Evolutionary conservation across 169 alveolate genomes (phyloP).

Genomic region (Blepharisma undulans): DNA sequence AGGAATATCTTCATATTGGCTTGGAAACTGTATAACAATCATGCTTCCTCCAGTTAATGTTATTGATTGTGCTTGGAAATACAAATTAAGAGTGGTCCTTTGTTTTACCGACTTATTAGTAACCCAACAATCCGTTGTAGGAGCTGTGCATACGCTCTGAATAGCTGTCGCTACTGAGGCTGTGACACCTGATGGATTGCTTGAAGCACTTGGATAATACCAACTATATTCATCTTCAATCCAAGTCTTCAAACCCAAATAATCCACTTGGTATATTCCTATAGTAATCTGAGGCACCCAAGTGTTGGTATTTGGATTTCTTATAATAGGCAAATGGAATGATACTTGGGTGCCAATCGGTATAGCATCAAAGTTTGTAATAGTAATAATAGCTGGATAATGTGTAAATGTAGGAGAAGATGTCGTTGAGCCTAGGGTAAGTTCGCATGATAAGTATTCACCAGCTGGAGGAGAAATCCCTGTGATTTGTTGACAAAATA

Average conservation of each 20-base stretch:
- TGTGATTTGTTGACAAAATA: background rate
- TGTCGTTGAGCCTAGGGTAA: background rate
- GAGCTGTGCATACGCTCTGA: background rate
- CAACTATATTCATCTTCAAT: background rate
- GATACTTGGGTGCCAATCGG: background rate
- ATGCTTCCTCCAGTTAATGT: background rate
- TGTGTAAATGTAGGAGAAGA: slow-evolving; percentile 19
- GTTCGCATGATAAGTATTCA: background rate
- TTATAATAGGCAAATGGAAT: slow-evolving; percentile 32
- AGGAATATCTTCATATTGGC: slow-evolving; percentile 4
- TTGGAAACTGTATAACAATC: slow-evolving; percentile 8
- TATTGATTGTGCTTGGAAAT: background rate
- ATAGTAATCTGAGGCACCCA: background rate
- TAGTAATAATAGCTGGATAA: slow-evolving; percentile 24
- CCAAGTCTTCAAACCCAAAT: background rate
- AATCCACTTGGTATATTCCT: slow-evolving; percentile 12
- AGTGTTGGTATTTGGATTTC: background rate
- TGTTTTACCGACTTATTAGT: background rate
- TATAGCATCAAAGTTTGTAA: slow-evolving; percentile 2
- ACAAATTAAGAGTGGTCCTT: background rate
- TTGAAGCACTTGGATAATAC: too few relatives aligned
- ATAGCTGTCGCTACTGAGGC: background rate
- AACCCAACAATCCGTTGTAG: background rate
- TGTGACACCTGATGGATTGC: background rate
- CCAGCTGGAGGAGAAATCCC: slow-evolving; percentile 4